Base-by-base conservation (phyloP, 164 flowering plant species). In the Hamamelis virginiana region DNA sequence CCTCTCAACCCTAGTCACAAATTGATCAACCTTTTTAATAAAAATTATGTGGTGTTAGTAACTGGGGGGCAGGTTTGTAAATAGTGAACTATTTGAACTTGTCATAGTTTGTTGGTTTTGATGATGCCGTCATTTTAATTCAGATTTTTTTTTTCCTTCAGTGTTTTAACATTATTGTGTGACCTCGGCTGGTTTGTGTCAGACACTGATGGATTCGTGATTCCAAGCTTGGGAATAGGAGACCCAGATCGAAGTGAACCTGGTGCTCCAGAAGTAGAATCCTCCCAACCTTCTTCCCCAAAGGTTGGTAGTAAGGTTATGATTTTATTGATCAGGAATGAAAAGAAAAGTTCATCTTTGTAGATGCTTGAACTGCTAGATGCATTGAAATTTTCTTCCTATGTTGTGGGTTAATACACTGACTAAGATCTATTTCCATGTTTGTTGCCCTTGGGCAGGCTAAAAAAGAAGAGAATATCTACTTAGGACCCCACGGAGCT, bases 401-500 rank as follows among this genome's bases (percentile, higher is more conserved):
- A 33, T 33, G 1, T 57, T 27, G 10, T 56, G 62, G 33, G 41
- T 22, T 5, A 16, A 23, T 5, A 0, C 47, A 19, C 13, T 0
- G 41, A 21, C 13, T 44, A 43, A 55, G 48, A 19, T 1, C 46
- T 15, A 33, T 15, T 21, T 18, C 15, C 46, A 43, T 38, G 16
- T 43, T 27, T 13, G 11, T 48, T 66, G 69, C 5, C 9, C 8
- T 38, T 80, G 43, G 43, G 68, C 83, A 88, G 95, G 77, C 69
- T 66, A 77, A 75, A 50, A 77, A 66, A 53, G 91, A 89, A 77
- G 91, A 92, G 67, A 86, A 80, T 26, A 91, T 91, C 69, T 91
- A 95, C 67, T 76, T 95, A 69, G 99, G 97, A 70, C 99, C 97
- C 19, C 96, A 91, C 81, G 96, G 94, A 2, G 97, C 94, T 5